Evolutionary conservation across 768 basidiomycete species (phyloP).

Genomic region (Nevesoporus exiguus): DNA sequence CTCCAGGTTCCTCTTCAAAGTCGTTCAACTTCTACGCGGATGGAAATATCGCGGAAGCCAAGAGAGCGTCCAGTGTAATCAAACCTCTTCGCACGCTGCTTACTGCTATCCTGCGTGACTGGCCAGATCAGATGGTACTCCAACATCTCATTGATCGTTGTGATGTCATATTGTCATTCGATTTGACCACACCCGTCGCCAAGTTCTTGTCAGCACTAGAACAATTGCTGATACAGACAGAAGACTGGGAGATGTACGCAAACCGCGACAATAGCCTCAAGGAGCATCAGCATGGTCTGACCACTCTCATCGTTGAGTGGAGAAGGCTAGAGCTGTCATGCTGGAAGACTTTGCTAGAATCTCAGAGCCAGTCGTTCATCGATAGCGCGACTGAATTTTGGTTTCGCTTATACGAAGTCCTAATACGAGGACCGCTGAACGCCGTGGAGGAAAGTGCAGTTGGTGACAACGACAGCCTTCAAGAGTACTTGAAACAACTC

Average conservation of each 20-base stretch:
- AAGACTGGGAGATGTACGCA: slow-evolving; percentile 97
- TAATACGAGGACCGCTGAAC: slow-evolving; percentile 59
- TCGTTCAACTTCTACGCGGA: slow-evolving; percentile 79
- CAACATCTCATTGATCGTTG: slow-evolving; percentile 76
- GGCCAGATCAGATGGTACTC: slow-evolving; percentile 99
- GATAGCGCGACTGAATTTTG: slow-evolving; percentile 69
- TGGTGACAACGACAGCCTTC: slow-evolving; percentile 33
- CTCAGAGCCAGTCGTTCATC: slow-evolving; percentile 52
- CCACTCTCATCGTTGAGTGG: slow-evolving; percentile 81
- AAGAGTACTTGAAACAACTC: slow-evolving; percentile 59
- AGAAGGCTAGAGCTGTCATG: slow-evolving; percentile 83
- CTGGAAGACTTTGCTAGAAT: slow-evolving; percentile 79
- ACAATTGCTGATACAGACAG: slow-evolving; percentile 77
- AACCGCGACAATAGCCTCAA: slow-evolving; percentile 84
- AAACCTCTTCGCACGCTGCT: slow-evolving; percentile 52
- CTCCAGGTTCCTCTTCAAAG: slow-evolving; percentile 14
- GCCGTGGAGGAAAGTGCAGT: slow-evolving; percentile 39
- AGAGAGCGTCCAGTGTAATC: slow-evolving; percentile 55
- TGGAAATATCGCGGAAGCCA: slow-evolving; percentile 67
- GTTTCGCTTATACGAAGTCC: slow-evolving; percentile 84
- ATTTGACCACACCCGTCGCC: slow-evolving; percentile 70
- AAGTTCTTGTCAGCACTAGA: slow-evolving; percentile 81
- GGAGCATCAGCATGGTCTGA: slow-evolving; percentile 59
- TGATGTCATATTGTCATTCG: slow-evolving; percentile 56
- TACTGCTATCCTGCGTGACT: slow-evolving; percentile 59